Conservation (phyloP, 768 basidiomycete genomes). For the Ephemerocybe angulata region DNA sequence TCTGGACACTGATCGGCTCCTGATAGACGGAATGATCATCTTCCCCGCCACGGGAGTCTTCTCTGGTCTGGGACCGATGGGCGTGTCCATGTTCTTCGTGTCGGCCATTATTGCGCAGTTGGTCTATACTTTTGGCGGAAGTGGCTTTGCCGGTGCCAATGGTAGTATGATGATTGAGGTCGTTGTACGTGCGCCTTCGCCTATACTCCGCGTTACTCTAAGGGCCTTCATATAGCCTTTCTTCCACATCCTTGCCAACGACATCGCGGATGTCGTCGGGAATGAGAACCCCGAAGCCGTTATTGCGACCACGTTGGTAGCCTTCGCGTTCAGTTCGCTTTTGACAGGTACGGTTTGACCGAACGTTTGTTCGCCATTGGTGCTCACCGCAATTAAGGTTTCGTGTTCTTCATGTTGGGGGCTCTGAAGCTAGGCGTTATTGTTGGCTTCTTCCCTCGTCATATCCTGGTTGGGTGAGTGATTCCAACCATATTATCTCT, state of each 20-base stretch:
- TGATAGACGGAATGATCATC: conserved; percentile 96
- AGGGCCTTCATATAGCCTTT: conserved; percentile 60
- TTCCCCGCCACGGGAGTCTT: conserved; percentile 87
- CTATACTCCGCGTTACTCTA: background rate
- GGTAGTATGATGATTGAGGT: conserved; percentile 99
- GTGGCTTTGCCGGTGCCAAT: conserved; percentile 85
- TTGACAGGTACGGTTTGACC: conserved; percentile 66
- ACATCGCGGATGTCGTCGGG: conserved; percentile 69
- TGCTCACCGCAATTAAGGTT: conserved; percentile 37
- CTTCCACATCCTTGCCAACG: conserved; percentile 85
- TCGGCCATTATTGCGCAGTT: conserved; percentile 81
- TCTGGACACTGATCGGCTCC: no score
- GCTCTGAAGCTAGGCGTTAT: conserved; percentile 77
- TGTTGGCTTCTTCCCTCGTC: conserved; percentile 94
- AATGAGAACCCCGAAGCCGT: conserved; percentile 65
- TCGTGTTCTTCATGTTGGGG: conserved; percentile 86
- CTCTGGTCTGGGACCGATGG: conserved; percentile 74
- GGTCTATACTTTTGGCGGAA: conserved; percentile 81
- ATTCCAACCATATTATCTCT: background rate
- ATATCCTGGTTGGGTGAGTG: conserved; percentile 89
- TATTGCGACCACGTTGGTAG: conserved; percentile 88
- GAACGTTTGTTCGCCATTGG: background rate
- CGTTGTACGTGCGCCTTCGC: conserved; percentile 54
- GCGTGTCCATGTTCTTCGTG: conserved; percentile 95
- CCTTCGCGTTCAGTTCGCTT: conserved; percentile 82